Evolutionary conservation across 768 basidiomycete species (phyloP).

Genomic region (Mycena kentingensis): DNA sequence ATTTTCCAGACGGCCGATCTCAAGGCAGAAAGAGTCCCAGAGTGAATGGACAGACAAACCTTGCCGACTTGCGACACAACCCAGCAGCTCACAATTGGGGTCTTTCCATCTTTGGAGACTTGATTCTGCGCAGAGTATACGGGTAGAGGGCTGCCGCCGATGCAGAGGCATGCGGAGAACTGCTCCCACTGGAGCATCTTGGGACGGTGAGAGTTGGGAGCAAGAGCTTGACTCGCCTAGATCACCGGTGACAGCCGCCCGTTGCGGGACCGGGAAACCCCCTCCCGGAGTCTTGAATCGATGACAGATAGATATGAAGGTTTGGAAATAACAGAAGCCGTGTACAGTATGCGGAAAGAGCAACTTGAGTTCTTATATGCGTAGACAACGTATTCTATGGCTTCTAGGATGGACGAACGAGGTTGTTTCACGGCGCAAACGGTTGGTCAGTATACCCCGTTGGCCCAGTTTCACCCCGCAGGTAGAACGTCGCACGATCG

Average conservation of each 20-base stretch:
- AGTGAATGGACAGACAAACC: background rate
- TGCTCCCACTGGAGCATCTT: background rate
- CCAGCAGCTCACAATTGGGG: background rate
- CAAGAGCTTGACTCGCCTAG: background rate
- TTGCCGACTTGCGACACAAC: background rate
- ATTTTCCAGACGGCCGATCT: too few species aligned
- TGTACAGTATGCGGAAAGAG: too few species aligned
- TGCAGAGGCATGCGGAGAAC: background rate
- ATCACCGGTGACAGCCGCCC: too few species aligned
- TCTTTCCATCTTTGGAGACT: background rate
- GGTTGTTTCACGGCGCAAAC: too few species aligned
- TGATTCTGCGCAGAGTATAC: background rate
- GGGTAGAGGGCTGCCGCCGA: background rate
- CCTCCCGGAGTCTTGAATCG: too few species aligned
- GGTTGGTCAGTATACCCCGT: slow-evolving; percentile 37
- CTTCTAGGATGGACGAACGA: too few species aligned
- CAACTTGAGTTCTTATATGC: too few species aligned
- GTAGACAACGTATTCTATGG: too few species aligned
- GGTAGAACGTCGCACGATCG: slow-evolving; percentile 33
- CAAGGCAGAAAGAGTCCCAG: too few species aligned
- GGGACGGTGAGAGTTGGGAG: background rate
- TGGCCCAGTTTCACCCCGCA: slow-evolving; percentile 16
- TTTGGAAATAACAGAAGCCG: too few species aligned
- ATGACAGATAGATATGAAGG: too few species aligned
- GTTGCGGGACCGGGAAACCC: too few species aligned